Evolutionary conservation across 140 eudicot species (phyloP), one percentile per base, ranked within the genome.

Genomic region (Stevia rebaudiana): DNA sequence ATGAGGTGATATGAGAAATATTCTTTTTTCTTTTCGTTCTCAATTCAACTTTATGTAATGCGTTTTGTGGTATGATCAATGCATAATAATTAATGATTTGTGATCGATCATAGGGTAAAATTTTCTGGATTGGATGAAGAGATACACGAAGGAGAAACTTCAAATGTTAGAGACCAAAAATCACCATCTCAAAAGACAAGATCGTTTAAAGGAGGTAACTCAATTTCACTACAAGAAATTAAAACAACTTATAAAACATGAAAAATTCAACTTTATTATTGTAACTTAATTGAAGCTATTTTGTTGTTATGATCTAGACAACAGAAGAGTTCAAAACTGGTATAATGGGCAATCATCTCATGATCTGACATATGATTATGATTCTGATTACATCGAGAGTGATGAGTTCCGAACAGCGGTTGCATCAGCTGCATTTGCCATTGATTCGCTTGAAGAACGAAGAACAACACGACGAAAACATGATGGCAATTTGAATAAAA

Each of bases 341-440:
- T 39, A 83, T 50, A 53, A 48, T 53, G 78, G 87, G 75, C 96
- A 85, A 56, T 81, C 84, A 21, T 88, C 95, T 1, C 79, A 94
- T 42, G 80, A 81, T 44, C 57, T 67, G 72, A 76, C 76, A 16
- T 42, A 72, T 44, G 85, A 81, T 43, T 72, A 71, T 53, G 78
- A 80, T 52, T 61, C 69, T 3, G 78, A 82, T 51, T 57, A 54
- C 36, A 39, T 56, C 61, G 77, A 70, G 55, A 77, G 74, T 8
- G 68, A 66, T 1, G 88, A 88, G 48, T 85, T 83, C 55, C 85
- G 78, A 18, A 61, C 84, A 22, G 98, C 98, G 40, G 84, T 92
- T 63, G 95, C 98, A 17, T 96, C 98, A n/a, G 96, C 98, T 21
- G 82, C 95, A 51, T 85, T 61, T 55, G 99, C 95, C 53, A 61